Base-by-base conservation (phyloP, 129 eudicot species). In the Pseudognaphalium luteoalbum region DNA sequence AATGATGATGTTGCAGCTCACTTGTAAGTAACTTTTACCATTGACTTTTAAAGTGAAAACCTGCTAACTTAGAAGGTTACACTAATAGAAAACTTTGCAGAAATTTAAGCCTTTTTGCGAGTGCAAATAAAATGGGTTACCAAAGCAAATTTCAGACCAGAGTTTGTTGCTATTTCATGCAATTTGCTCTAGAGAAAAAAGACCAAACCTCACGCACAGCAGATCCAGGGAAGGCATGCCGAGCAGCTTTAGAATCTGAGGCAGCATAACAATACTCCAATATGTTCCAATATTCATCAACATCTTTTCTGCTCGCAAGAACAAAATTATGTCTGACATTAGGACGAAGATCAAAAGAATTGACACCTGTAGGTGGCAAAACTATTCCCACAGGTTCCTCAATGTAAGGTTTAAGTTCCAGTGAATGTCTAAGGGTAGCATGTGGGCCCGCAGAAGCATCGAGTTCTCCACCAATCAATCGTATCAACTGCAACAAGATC, bases 211-310 rank as follows among this genome's bases (percentile, higher is more conserved):
- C 93, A 83, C 70, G 85, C 67, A 93, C 97, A 54, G 84, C 85
- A 64, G 93, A 90, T 76, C 98, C 98, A 57, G 98, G 98, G 77
- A 93, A 93, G 33, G 97, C 93, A 81, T 80, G 93, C 52, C 87
- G 73, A 75, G 98, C 98, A 74, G 97, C 90, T 79, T 83, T 87
- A 47, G 96, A 71, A 78, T 88, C 88, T 81, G 91, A 87, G 81
- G 93, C 91, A 65, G 96, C 84, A 81, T 93, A 93, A 71, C 91
- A 88, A 85, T 88, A 93, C 85, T 93, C 98, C 83, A 93, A 87
- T n/a, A 90, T 93, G 51, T 78, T 84, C 98, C 98, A 93, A 77
- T 93, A 93, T 70, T 88, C 96, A 70, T 93, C 93, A 41, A 91
- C 88, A 73, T 84, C 92, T 81, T 84, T 88, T 75, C 83, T 87